A percentile compares a stretch with the other conserved stretches of the same genome.
phyloP scores from a whole-genome alignment of 768 basidiomycete genomes.

The Sistotremastrum suecicum region DNA sequence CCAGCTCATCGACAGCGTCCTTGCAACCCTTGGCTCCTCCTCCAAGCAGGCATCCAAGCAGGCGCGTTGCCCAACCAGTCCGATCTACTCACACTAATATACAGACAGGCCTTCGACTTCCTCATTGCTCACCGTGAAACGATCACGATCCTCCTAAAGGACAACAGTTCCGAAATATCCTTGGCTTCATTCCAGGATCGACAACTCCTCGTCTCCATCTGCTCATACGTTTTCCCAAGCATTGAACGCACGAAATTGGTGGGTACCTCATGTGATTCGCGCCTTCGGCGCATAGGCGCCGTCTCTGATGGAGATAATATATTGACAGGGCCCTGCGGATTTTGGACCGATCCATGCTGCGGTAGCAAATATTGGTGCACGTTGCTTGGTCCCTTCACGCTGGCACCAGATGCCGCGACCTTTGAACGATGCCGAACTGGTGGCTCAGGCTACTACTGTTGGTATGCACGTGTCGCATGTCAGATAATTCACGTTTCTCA shows the following conservation, averaged over 20 bases:
- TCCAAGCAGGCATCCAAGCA: slow-evolving; percentile 59
- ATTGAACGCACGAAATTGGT: slow-evolving; percentile 3
- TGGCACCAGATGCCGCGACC: slow-evolving; percentile 48
- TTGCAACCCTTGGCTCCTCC: slow-evolving; percentile 61
- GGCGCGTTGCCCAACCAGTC: slow-evolving; percentile 21
- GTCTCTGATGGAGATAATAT: too few relatives aligned
- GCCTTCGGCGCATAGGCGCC: too few relatives aligned
- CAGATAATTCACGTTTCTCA: slow-evolving; percentile 28
- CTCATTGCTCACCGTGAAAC: slow-evolving; percentile 73
- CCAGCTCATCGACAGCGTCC: slow-evolving; percentile 63
- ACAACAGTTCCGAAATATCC: slow-evolving; percentile 47
- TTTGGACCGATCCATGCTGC: slow-evolving; percentile 80
- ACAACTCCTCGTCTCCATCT: slow-evolving; percentile 62
- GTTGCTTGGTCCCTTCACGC: slow-evolving; percentile 44
- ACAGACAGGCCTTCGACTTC: slow-evolving; percentile 58
- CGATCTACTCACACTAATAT: background rate
- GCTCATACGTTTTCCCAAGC: slow-evolving; percentile 46
- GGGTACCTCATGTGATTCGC: too few relatives aligned
- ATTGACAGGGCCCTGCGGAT: slow-evolving; percentile 26
- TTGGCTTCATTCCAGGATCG: slow-evolving; percentile 64
- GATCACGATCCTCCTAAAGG: slow-evolving; percentile 68
- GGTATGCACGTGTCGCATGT: slow-evolving; percentile 1
- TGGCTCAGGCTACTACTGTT: slow-evolving; percentile 11
- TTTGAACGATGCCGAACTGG: slow-evolving; percentile 50
- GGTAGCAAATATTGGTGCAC: slow-evolving; percentile 60